A percentile compares a stretch with the other conserved stretches of the same genome.
phyloP scores from a whole-genome alignment of 2,329 filamentous ascomycete species.

The Arthrobotrys sinensis region DNA sequence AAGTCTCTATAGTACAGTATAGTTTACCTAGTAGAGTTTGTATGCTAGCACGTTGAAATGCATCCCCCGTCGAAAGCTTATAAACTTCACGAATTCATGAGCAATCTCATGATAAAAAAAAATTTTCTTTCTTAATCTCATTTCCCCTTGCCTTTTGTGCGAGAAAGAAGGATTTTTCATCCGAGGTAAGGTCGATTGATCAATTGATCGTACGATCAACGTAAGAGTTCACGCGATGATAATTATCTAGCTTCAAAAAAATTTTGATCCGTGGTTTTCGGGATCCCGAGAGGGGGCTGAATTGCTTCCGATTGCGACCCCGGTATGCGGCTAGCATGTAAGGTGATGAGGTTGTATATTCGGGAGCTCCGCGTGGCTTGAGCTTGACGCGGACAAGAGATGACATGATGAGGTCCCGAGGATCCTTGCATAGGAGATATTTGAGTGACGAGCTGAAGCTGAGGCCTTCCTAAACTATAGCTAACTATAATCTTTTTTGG shows the following conservation, averaged over 20 bases:
- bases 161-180: too few species aligned
- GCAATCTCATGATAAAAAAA: too few species aligned
- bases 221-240: slow-evolving; percentile 6
- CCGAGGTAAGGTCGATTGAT: too few species aligned
- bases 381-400: too few species aligned
- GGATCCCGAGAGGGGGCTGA: slow-evolving; percentile 18
- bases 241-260: slow-evolving; percentile 15
- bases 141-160: too few species aligned
- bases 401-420: slow-evolving; percentile 22
- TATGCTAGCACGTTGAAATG: too few species aligned
- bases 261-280: neutral
- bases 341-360: slow-evolving; percentile 1
- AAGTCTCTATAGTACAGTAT: too few species aligned
- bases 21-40: too few species aligned
- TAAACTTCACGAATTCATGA: too few species aligned
- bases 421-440: neutral
- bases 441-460: neutral
- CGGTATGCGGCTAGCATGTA: slow-evolving; percentile 4
- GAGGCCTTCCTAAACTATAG: neutral
- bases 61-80: too few species aligned
- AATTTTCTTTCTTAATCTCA: too few species aligned
- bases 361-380: slow-evolving; percentile 32
- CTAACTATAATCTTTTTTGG: slow-evolving; percentile 4
- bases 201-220: slow-evolving; percentile 13
- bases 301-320: slow-evolving; percentile 12